These are phyloP conservation scores for Ophiostoma sp. DNA, from an alignment of 2,329 filamentous ascomycete species.

Conservation along the genomic window DNA sequence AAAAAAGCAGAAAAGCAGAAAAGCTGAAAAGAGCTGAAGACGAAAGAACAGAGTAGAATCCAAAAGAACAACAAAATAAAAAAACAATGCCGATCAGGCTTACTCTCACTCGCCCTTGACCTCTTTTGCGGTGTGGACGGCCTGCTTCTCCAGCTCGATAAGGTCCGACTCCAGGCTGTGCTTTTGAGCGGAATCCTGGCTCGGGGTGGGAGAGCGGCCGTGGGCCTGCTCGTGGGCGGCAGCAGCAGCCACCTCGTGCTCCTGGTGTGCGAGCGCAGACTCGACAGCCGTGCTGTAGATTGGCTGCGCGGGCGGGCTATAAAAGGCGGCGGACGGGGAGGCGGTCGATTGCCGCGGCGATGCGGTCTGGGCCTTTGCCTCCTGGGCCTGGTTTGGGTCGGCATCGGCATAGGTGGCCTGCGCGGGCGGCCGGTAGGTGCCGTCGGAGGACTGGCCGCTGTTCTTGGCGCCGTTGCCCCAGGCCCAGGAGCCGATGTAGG, in stretches of 20 bases:
- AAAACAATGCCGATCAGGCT: neutral
- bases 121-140: neutral
- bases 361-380: neutral
- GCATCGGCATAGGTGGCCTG: constrained; percentile 12
- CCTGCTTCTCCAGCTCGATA: constrained; percentile 11
- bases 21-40: neutral
- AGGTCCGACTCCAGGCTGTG: neutral
- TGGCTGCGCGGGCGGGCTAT: constrained; percentile 8
- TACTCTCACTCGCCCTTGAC: constrained; percentile 4
- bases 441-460: neutral
- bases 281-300: constrained; percentile 16
- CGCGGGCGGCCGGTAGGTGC: constrained; percentile 12
- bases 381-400: neutral
- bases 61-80: neutral
- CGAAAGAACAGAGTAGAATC: neutral
- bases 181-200: neutral
- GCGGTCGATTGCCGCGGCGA: neutral
- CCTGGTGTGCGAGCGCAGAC: constrained; percentile 16
- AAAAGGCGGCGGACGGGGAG: neutral
- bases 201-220: neutral
- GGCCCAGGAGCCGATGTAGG: constrained; percentile 9
- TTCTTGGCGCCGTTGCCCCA: constrained; percentile 16
- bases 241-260: constrained; percentile 17
- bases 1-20: neutral
- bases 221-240: constrained; percentile 11